phyloP scores from a whole-genome alignment of 2,329 filamentous ascomycete genomes.

The Phialophora verrucosa region DNA sequence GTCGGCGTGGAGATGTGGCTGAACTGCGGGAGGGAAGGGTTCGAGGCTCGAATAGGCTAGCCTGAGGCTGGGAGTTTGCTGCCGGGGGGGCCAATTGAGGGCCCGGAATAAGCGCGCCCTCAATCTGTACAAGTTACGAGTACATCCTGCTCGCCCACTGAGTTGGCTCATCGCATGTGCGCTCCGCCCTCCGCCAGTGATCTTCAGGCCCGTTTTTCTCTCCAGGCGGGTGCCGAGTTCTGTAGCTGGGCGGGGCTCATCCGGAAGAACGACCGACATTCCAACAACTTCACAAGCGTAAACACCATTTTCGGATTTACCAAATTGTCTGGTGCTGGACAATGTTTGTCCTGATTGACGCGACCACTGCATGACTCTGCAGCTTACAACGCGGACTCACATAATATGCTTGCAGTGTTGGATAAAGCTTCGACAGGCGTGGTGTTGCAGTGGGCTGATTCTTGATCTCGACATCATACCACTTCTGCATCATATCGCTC shows the following conservation, averaged over 20 bases:
- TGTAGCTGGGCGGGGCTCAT: neutral
- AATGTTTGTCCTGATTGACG: neutral
- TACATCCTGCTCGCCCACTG: no score
- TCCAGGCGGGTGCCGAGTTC: neutral
- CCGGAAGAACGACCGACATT: neutral
- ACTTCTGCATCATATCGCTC: constrained; percentile 3
- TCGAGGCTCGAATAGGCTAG: constrained; percentile 5
- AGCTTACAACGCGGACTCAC: constrained; percentile 14
- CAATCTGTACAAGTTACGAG: no score
- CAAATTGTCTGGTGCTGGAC: neutral
- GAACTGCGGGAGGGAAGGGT: constrained; percentile 8
- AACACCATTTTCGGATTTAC: constrained; percentile 1
- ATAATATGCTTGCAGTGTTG: constrained; percentile 12
- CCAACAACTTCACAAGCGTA: neutral
- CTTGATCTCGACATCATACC: constrained; percentile 19
- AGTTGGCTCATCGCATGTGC: neutral
- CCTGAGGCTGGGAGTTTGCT: neutral
- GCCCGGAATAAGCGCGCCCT: constrained; percentile 16
- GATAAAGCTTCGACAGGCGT: neutral
- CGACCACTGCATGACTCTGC: constrained; percentile 1
- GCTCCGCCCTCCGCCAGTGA: neutral
- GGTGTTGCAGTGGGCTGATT: constrained; percentile 11
- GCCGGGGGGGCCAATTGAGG: constrained; percentile 13
- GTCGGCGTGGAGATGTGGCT: constrained; percentile 13
- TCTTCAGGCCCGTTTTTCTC: neutral